phyloP scores from a whole-genome alignment of 495 filamentous ascomycete species.

The Penicillium longicatenatum region DNA sequence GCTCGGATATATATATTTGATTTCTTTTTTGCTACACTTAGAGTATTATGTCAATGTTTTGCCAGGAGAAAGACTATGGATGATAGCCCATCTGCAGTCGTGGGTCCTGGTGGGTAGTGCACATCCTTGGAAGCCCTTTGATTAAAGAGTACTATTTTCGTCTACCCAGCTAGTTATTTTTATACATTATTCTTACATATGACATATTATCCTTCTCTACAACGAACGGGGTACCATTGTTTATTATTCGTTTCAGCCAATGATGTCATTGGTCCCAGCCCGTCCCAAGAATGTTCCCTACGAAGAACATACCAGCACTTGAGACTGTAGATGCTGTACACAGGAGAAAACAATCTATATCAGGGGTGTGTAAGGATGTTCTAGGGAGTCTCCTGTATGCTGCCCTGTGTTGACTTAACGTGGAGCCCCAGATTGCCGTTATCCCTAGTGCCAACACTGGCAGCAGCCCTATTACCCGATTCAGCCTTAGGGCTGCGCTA shows the following conservation, averaged over 20 bases:
- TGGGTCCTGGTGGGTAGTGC: slow-evolving; percentile 1
- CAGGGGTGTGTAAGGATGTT: neutral
- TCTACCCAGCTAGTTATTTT: neutral
- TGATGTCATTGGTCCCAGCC: slow-evolving; percentile 17
- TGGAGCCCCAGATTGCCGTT: neutral
- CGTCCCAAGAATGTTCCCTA: slow-evolving; percentile 5
- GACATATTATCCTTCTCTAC: neutral
- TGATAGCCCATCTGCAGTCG: too few relatives aligned
- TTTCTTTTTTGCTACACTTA: neutral
- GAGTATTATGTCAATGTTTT: neutral
- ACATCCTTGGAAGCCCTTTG: neutral
- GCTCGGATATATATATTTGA: neutral
- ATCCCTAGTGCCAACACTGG: neutral
- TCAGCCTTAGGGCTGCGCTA: slow-evolving; percentile 23
- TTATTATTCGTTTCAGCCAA: slow-evolving; percentile 1
- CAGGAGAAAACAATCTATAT: neutral
- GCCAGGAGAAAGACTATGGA: too few relatives aligned
- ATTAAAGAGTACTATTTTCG: slow-evolving; percentile 1
- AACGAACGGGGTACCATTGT: too few relatives aligned
- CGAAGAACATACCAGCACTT: neutral
- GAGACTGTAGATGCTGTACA: neutral
- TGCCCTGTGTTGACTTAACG: neutral
- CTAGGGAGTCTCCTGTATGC: neutral
- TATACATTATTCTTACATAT: neutral
- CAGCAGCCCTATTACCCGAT: slow-evolving; percentile 31